Evolutionary conservation across 2,329 filamentous ascomycete genomes (phyloP), one percentile per base, ranked within the genome.

Genomic region (Ophiostoma sp.): DNA sequence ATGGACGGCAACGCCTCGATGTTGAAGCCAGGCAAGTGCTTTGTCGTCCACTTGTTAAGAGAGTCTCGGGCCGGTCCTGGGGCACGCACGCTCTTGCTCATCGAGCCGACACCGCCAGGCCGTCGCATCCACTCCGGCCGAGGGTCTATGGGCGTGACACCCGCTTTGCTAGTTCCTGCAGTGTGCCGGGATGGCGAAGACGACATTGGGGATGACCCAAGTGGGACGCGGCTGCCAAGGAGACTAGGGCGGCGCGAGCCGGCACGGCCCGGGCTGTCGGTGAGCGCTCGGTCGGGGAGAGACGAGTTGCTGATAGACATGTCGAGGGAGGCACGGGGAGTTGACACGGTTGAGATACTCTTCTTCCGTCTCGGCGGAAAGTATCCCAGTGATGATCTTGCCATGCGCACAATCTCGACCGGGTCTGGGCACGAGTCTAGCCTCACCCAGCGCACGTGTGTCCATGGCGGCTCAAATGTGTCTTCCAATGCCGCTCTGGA

Each of bases 281-380:
- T 69, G n/a, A 66, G 71, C 41, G 76, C 72, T 7, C 70, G 64
- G 58, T 76, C 72, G 36, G 80, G 79, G 55, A 65, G 36, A 6
- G 65, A 69, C 1, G 67, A 36, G 41, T 66, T 67, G 67, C 82
- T 79, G 67, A 83, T 84, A 7, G 83, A 81, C 8, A 87, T 74
- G 69, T 91, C 89, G 52, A 88, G 77, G 49, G 88, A 91, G 62
- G 85, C 83, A 27, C 86, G 85, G 7, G 90, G 90, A 2, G 89
- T 92, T 18, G 88, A 86, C 66, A 87, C 73, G 14, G 87, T 83
- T 2, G 90, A 90, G 66, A 85, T 84, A 1, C 87, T 87, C 88
- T 95, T 95, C 87, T 93, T 92, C 75, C 93, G 84, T 27, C 93
- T 86, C 7, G 93, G 93, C 3, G 94, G 94, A 75, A 98, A 98